phyloP scores from a whole-genome alignment of 148 eudicot species.

The Nyssa sinensis region DNA sequence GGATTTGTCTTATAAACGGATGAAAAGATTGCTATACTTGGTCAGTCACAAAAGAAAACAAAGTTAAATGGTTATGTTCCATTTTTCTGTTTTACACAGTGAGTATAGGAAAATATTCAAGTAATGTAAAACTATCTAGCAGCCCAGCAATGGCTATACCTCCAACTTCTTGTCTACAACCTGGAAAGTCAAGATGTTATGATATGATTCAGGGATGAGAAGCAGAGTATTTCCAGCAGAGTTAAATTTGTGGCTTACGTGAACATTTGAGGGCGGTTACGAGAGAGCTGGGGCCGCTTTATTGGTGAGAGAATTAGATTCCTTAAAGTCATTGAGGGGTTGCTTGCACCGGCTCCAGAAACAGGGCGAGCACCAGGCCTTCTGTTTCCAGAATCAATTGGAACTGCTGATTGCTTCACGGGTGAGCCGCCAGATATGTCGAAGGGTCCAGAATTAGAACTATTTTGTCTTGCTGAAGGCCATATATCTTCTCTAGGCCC shows the following conservation, averaged over 20 bases:
- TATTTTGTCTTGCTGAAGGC: slow-evolving; percentile 70
- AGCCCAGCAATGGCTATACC: neutral
- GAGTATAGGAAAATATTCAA: too few species aligned
- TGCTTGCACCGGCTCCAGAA: slow-evolving; percentile 58
- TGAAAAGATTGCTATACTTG: too few species aligned
- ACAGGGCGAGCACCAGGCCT: slow-evolving; percentile 44
- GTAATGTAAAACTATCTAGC: neutral
- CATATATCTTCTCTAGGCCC: slow-evolving; percentile 84
- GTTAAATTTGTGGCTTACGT: slow-evolving; percentile 46
- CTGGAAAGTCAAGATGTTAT: slow-evolving; percentile 18
- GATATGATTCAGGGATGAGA: neutral
- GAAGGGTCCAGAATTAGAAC: slow-evolving; percentile 61
- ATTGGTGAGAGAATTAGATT: slow-evolving; percentile 87
- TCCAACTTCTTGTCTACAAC: slow-evolving; percentile 21
- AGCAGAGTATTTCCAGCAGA: neutral
- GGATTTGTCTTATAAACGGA: too few species aligned
- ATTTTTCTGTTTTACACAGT: too few species aligned
- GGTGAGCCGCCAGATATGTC: slow-evolving; percentile 68
- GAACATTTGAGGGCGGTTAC: slow-evolving; percentile 68
- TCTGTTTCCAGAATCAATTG: slow-evolving; percentile 53
- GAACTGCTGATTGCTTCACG: slow-evolving; percentile 45
- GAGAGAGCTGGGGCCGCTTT: slow-evolving; percentile 80
- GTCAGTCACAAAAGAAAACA: too few species aligned
- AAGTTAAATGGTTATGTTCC: too few species aligned
- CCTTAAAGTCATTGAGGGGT: slow-evolving; percentile 76